Base-by-base conservation (phyloP, 192 early-diverging fungal genomes). In the Jimgerdemannia flammicorona region DNA sequence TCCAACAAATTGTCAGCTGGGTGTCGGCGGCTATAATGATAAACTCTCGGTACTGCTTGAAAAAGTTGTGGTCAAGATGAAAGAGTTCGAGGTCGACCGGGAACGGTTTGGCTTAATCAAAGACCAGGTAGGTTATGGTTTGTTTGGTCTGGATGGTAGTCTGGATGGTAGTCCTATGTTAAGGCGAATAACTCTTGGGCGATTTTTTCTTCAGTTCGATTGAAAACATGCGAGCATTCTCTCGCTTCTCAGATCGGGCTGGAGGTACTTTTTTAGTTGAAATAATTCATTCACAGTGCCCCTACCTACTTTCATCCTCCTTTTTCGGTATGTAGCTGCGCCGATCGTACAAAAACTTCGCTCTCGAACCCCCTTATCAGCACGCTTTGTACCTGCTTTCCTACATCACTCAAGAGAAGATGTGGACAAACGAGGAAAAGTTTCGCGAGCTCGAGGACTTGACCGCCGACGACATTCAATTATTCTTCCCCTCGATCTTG, bases 11-110 rank as follows among this genome's bases (percentile, higher is more conserved):
- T 67, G 9, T 42, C 66, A 81, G 74, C 80, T 99, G 67, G 84
- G 84, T 14, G 76, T 96, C 11, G 84, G 84, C 44, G 97, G 97
- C 19, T 99, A 94, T 80, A 96, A 94, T 73, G 95, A 97, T 83
- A 97, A 97, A 79, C 82, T 97, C 1, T 76, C 82, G 17, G 81
- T 88, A 4, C 79, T 98, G 44, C 79, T 96, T 2, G 83, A 88
- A 68, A 91, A 91, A 65, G 84, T 97, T 40, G 79, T 95, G 6
- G 73, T 88, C 42, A 87, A 87, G 64, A 89, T 97, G 87, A 88
- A 85, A 59, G 79, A 76, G 44, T 85, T 92, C 43, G 73, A 86
- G 49, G 85, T 94, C 18, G 85, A 91, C 64, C 85, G 85, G 10
- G 87, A 90, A 44, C 87, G 92, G 69, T 99, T 99, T 82, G 85